These are phyloP conservation scores for Solanum hybrid DNA, from an alignment of 305 asterid species.

Conservation along the genomic window DNA sequence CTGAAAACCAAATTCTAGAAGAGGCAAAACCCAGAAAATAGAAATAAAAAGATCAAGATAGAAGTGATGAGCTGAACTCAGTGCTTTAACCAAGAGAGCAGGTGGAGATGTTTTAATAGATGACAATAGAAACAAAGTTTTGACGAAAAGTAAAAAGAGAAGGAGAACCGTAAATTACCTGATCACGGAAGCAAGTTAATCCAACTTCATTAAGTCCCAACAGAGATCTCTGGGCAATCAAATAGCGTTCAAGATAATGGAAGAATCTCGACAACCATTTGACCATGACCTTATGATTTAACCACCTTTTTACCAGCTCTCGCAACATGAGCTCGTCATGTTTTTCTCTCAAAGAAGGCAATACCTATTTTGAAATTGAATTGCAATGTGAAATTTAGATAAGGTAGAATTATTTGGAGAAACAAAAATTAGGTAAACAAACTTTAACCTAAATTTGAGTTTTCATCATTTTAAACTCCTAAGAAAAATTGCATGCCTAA, in stretches of 20 bases:
- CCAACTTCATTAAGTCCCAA: constrained; percentile 73
- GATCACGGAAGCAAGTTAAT: constrained; percentile 64
- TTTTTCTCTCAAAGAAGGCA: constrained; percentile 69
- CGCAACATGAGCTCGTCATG: constrained; percentile 78
- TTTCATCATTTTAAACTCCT: neutral
- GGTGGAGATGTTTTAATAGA: neutral
- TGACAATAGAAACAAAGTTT: neutral
- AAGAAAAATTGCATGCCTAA: neutral
- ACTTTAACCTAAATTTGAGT: neutral
- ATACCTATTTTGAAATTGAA: constrained; percentile 35
- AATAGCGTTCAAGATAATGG: constrained; percentile 72
- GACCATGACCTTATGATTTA: constrained; percentile 75
- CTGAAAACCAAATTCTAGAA: neutral
- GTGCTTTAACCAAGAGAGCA: neutral
- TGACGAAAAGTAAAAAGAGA: constrained; percentile 1
- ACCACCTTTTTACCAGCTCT: constrained; percentile 75
- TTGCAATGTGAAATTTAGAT: neutral
- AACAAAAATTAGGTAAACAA: neutral
- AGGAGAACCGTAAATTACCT: constrained; percentile 29
- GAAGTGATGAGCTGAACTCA: neutral
- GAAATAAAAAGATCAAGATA: neutral
- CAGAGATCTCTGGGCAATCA: constrained; percentile 71
- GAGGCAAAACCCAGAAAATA: neutral
- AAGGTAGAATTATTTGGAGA: neutral
- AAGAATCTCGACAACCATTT: constrained; percentile 81